phyloP scores from a whole-genome alignment of 176 grass and related monocot species.

The Ampelocalamus luodianensis region DNA sequence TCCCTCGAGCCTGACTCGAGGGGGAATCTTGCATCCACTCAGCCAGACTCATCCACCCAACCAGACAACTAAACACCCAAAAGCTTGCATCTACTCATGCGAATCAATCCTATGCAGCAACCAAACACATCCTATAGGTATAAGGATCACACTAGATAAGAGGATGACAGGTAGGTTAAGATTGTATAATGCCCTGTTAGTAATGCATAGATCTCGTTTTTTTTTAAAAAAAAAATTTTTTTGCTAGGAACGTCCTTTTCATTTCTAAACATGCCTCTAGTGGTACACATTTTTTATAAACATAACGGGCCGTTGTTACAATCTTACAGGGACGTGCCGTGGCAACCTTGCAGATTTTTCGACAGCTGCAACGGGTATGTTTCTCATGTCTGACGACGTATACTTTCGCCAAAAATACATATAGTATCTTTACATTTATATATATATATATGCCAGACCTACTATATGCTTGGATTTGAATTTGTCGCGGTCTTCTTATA shows the following conservation, averaged over 20 bases:
- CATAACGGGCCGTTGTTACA: background rate
- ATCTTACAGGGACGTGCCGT: background rate
- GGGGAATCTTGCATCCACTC: too few relatives aligned
- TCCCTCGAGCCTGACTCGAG: too few relatives aligned
- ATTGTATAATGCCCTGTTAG: background rate
- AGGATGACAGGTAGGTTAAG: background rate
- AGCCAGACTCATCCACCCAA: too few relatives aligned
- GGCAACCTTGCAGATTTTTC: background rate
- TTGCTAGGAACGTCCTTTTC: background rate
- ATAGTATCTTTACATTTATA: background rate
- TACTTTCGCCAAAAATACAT: background rate
- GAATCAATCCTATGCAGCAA: too few relatives aligned
- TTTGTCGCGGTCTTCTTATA: background rate
- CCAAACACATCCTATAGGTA: too few relatives aligned
- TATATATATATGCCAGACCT: background rate
- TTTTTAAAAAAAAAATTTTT: too few relatives aligned
- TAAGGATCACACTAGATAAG: background rate
- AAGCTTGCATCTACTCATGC: too few relatives aligned
- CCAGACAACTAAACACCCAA: too few relatives aligned
- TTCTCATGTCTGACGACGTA: too few relatives aligned
- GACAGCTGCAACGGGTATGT: background rate
- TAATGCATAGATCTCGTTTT: background rate
- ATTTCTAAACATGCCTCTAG: background rate
- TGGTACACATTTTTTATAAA: background rate
- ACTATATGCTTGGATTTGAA: background rate